Percentiles rank a stretch among this genome's conserved stretches.
Conservation (phyloP, 305 asterid species). For the Lippia alba region DNA sequence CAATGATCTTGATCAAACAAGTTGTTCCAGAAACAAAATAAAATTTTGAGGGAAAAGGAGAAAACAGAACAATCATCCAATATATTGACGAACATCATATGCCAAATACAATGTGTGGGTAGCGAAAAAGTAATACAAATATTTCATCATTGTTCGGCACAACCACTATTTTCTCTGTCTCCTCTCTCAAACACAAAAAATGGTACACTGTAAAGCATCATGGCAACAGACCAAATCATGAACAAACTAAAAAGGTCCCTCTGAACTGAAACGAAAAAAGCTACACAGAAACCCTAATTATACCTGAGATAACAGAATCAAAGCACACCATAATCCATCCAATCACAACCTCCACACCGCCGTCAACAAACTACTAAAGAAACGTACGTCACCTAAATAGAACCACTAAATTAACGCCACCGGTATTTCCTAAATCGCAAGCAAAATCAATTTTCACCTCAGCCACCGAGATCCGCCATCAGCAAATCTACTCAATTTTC, state of each 20-base stretch:
- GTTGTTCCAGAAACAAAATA: not conserved
- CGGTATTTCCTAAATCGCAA: not conserved
- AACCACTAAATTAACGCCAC: not conserved
- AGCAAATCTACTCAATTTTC: not conserved
- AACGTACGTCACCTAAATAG: not conserved
- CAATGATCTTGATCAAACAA: not conserved
- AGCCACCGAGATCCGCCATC: constrained; percentile 5
- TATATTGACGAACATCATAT: not conserved
- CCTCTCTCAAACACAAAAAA: too few species aligned
- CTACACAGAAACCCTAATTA: not conserved
- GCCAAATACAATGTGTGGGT: not conserved
- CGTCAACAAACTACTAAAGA: not conserved
- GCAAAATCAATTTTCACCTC: not conserved
- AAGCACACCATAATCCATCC: not conserved
- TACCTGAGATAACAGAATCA: not conserved
- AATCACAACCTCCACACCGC: constrained; percentile 24
- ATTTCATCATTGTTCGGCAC: not conserved
- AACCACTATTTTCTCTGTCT: too few species aligned
- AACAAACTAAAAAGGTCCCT: not conserved
- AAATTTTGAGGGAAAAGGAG: not conserved
- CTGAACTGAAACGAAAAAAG: not conserved
- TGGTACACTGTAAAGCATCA: not conserved
- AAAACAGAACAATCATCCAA: not conserved
- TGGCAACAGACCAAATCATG: not conserved
- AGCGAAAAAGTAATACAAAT: constrained; percentile 5